These are phyloP conservation scores for Monilinia fructigena DNA, from an alignment of 2,329 filamentous ascomycete genomes.

Conservation along the genomic window DNA sequence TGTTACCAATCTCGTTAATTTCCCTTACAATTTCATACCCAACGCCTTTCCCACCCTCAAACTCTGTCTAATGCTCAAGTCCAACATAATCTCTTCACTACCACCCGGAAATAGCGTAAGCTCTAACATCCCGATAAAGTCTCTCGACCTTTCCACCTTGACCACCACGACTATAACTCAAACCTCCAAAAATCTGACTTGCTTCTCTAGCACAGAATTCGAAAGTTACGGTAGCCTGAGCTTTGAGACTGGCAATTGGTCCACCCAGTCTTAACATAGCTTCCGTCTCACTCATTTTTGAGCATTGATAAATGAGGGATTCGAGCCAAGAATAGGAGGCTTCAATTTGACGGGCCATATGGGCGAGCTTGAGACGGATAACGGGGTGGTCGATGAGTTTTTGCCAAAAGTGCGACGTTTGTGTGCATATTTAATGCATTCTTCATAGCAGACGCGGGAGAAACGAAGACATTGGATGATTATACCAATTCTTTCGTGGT, in stretches of 20 bases:
- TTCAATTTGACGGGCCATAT: slow-evolving; percentile 98
- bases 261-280: slow-evolving; percentile 95
- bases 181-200: slow-evolving; percentile 92
- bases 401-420: slow-evolving; percentile 97
- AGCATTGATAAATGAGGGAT: slow-evolving; percentile 88
- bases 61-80: slow-evolving; percentile 89
- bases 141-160: slow-evolving; percentile 95
- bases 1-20: background rate
- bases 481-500: slow-evolving; percentile 98
- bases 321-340: slow-evolving; percentile 97
- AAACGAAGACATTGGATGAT: slow-evolving; percentile 97
- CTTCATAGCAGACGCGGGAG: slow-evolving; percentile 94
- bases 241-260: slow-evolving; percentile 90
- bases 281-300: slow-evolving; percentile 90
- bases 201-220: slow-evolving; percentile 98
- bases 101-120: slow-evolving; percentile 94
- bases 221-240: slow-evolving; percentile 89
- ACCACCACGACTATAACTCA: slow-evolving; percentile 88
- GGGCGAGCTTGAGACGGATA: slow-evolving; percentile 94
- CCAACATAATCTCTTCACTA: slow-evolving; percentile 97
- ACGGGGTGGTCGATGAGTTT: slow-evolving; percentile 94
- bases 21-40: slow-evolving; percentile 83
- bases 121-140: slow-evolving; percentile 89
- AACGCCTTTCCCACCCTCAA: slow-evolving; percentile 84
- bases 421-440: slow-evolving; percentile 93